These are phyloP conservation scores for Magnolia officinalis DNA, from an alignment of 164 flowering plant genomes.

Conservation along the genomic window DNA sequence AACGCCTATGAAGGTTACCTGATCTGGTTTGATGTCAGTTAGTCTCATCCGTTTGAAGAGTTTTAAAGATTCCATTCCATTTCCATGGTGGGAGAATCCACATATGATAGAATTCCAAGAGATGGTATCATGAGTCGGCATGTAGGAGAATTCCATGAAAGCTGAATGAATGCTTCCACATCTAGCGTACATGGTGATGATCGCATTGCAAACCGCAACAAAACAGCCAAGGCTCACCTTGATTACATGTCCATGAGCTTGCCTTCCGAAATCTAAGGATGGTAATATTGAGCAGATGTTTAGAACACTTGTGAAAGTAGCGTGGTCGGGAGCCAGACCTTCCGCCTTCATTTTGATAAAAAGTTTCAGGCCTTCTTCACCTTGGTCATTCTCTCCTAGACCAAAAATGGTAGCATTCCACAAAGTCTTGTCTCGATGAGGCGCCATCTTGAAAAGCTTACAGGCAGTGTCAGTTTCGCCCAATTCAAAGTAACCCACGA, in stretches of 20 bases:
- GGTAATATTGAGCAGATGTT: slow-evolving; percentile 52
- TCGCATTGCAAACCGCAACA: slow-evolving; percentile 52
- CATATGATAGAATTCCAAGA: slow-evolving; percentile 76
- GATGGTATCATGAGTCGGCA: slow-evolving; percentile 41
- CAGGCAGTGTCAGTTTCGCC: slow-evolving; percentile 39
- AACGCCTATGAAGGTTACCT: slow-evolving; percentile 57
- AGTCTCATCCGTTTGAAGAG: slow-evolving; percentile 47
- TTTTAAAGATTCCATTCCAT: slow-evolving; percentile 44
- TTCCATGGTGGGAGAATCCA: slow-evolving; percentile 59
- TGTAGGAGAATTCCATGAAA: slow-evolving; percentile 33
- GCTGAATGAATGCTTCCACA: slow-evolving; percentile 60
- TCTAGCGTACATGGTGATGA: slow-evolving; percentile 57
- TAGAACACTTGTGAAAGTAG: slow-evolving; percentile 55
- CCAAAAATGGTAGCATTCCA: slow-evolving; percentile 68
- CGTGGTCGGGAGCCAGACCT: slow-evolving; percentile 38
- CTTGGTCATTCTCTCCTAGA: slow-evolving; percentile 50
- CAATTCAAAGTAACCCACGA: slow-evolving; percentile 51
- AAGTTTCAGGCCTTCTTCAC: slow-evolving; percentile 53
- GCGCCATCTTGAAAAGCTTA: slow-evolving; percentile 39
- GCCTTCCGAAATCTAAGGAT: slow-evolving; percentile 48
- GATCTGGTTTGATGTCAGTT: slow-evolving; percentile 39
- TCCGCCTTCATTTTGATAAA: slow-evolving; percentile 44
- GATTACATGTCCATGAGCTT: slow-evolving; percentile 41
- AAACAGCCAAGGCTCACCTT: slow-evolving; percentile 36
- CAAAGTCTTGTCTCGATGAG: slow-evolving; percentile 38